Evolutionary conservation across 495 filamentous ascomycete species (phyloP), one percentile per base, ranked within the genome.

Genomic region (Neurospora africana): DNA sequence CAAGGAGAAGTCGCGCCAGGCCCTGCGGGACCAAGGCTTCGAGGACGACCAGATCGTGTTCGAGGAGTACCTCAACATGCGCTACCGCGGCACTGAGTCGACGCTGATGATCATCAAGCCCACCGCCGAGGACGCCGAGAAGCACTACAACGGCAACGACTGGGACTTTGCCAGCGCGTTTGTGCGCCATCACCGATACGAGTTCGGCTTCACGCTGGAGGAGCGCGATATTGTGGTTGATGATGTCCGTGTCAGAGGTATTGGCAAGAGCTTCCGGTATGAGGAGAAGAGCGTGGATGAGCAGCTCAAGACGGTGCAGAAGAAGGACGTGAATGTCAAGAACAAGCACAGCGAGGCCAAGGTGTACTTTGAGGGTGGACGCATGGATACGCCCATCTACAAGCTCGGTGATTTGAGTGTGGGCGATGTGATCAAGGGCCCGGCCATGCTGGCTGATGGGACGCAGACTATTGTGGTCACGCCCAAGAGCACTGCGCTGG

Each of bases 391-490:
- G 0, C 90, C 93, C 0, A 89, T 99, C 68, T 98, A 94, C 81
- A 91, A 91, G 76, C 85, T 99, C 0, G 89, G 91, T 72, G 89
- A 95, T 72, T 83, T 98, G 4, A 83, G 83, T 13, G 88, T 93
- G 38, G 91, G 93, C n/a, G 89, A 92, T 71, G 88, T 89, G 33
- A 86, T 98, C 27, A 83, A 86, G 44, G 95, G 95, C 0, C 96
- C 95, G 10, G 95, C 95, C 0, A 91, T 98, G 73, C 85, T 98
- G 70, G 96, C 95, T 11, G 95, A 99, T 78, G 90, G 93, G 37
- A 99, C 95, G 2, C 95, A 99, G 79, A 99, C 95, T 0, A 94
- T 99, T 71, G 93, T 99, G 3, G 88, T 99, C 19, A 92, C 92
- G 0, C 95, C 95, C 3, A 89, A 88, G 17, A 88, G 93, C 5